A percentile compares a stretch with the other conserved stretches of the same genome.
phyloP scores from a whole-genome alignment of 148 eudicot genomes.

The Polygonum aviculare region DNA sequence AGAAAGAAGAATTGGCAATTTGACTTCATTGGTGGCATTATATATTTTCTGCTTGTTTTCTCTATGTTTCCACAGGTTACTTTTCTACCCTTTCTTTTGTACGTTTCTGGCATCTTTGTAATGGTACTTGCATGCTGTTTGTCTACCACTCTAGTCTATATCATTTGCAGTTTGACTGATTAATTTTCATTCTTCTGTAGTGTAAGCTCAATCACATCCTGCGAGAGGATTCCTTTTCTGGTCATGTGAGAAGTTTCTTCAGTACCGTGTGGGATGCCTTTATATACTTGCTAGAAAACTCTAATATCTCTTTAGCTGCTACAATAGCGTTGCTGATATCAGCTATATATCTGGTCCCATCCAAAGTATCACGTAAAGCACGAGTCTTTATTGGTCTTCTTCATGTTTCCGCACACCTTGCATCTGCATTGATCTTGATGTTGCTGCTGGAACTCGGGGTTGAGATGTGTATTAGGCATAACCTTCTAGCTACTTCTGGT shows the following conservation, averaged over 20 bases:
- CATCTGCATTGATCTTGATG: slow-evolving; percentile 92
- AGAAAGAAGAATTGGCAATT: slow-evolving; percentile 99
- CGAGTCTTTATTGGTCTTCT: slow-evolving; percentile 60
- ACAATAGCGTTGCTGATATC: slow-evolving; percentile 50
- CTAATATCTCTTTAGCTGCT: slow-evolving; percentile 69
- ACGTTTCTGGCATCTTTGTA: neutral
- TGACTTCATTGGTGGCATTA: slow-evolving; percentile 92
- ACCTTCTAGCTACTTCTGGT: slow-evolving; percentile 91
- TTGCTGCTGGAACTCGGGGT: slow-evolving; percentile 84
- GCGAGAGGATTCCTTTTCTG: slow-evolving; percentile 74
- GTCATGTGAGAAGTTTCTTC: slow-evolving; percentile 81
- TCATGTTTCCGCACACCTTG: slow-evolving; percentile 84
- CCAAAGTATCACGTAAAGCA: slow-evolving; percentile 79
- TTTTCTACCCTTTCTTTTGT: neutral
- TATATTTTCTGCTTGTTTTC: slow-evolving; percentile 80
- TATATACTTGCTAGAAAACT: slow-evolving; percentile 54
- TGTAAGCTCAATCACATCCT: slow-evolving; percentile 88
- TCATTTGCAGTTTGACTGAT: slow-evolving; percentile 10
- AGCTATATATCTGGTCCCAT: slow-evolving; percentile 75
- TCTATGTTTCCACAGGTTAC: slow-evolving; percentile 99
- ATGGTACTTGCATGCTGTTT: neutral
- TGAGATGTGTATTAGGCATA: slow-evolving; percentile 85
- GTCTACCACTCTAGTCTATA: neutral
- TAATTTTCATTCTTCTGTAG: slow-evolving; percentile 31
- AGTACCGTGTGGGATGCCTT: slow-evolving; percentile 73